Evolutionary conservation across 345 rosid genomes (phyloP), one percentile per base, ranked within the genome.

Genomic region (Eucalyptus tenuipes): DNA sequence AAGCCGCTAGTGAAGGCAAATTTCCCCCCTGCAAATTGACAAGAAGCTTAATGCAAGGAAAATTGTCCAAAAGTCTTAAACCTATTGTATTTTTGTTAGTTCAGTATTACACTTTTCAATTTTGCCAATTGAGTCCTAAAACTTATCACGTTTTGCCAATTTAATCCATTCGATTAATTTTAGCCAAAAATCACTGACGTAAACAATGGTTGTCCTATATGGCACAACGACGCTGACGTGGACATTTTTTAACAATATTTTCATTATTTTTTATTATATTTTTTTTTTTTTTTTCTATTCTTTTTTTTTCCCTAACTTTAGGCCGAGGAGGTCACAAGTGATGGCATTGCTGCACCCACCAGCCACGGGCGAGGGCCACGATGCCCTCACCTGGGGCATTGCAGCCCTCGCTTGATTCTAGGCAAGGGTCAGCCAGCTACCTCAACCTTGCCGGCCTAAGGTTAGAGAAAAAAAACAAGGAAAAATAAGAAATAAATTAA

Each of bases 151-250:
- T 55, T 55, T 55, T 55, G 29, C 6, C 11, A 55, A 55, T 55
- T 24, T 24, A 55, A 13, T 53, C 13, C 5, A 55, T 55, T 55
- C 13, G 3, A 1, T 6, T 55, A 55, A 24, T 55, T 55, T 55
- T 55, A 29, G 2, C 6, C 2, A 12, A 49, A 55, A 55, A 24
- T 55, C 13, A 2, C 5, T 55, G 2, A 55, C 1, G 1, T 55
- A 24, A 24, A 55, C 13, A 10, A 55, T 55, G 29, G 1, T 22
- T 24, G 1, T 6, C 0, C 13, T 24, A 55, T 55, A 27, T 24
- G 29, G 3, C 6, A 25, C 11, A 55, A 0, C 29, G 0, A 25
- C 0, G 0, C 0, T 55, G 10, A 10, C 0, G 0, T 55, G 1
- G 13, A 55, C 11, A 24, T 24, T 55, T 55, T 55, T 55, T 22